Evolutionary conservation across 1,139 yeast genomes (phyloP).

Genomic region (Sugiyamaella xylanicola): DNA sequence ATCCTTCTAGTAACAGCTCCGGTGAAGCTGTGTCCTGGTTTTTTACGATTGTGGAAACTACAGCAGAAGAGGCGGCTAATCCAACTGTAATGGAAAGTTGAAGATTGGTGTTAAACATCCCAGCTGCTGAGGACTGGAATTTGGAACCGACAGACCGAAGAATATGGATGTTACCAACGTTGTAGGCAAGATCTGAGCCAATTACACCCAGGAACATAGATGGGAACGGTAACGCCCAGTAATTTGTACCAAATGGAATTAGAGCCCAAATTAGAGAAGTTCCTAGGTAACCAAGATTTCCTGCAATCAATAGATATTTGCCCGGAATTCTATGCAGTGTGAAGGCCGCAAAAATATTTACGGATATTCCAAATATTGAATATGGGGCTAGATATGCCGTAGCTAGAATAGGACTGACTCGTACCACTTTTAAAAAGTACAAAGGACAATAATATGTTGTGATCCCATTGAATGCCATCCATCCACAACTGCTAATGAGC

Average conservation of each 20-base stretch:
- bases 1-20: constrained; percentile 39
- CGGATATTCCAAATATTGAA: constrained; percentile 44
- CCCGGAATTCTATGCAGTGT: constrained; percentile 49
- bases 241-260: constrained; percentile 40
- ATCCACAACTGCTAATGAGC: constrained; percentile 42
- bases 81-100: constrained; percentile 47
- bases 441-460: constrained; percentile 45
- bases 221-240: constrained; percentile 50
- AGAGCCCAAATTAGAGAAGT: constrained; percentile 48
- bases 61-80: constrained; percentile 45
- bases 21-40: constrained; percentile 36
- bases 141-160: constrained; percentile 44
- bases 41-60: constrained; percentile 40
- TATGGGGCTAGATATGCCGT: constrained; percentile 47
- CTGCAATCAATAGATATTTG: constrained; percentile 41
- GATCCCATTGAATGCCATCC: constrained; percentile 47
- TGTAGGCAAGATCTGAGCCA: constrained; percentile 51
- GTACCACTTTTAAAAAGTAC: constrained; percentile 45
- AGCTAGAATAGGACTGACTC: constrained; percentile 44
- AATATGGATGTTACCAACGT: constrained; percentile 48
- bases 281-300: constrained; percentile 41
- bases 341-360: constrained; percentile 48
- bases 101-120: constrained; percentile 48
- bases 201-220: constrained; percentile 45
- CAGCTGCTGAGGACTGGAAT: constrained; percentile 50